Percentiles rank a stretch among this genome's conserved stretches.
Evolutionary conservation across 129 eudicot species (phyloP).

Genomic region (Chrysanthemum lavandulifolium): DNA sequence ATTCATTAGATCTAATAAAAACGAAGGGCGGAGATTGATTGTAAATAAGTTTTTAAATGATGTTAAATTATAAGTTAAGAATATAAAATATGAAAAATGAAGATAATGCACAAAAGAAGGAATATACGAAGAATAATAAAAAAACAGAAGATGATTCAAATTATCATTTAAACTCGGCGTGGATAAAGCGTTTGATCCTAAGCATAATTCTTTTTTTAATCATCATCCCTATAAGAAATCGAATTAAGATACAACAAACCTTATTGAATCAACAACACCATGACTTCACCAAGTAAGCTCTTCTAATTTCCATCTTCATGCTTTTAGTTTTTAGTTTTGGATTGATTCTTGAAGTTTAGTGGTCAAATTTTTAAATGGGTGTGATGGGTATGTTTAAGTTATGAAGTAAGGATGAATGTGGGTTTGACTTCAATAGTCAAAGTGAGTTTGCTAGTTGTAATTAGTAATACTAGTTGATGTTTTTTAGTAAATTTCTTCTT

Average conservation of each 20-base stretch:
- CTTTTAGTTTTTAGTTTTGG: neutral
- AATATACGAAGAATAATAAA: slow-evolving; percentile 15
- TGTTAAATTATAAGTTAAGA: too few species aligned
- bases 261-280: slow-evolving; percentile 4
- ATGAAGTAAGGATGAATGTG: neutral
- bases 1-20: too few species aligned
- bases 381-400: too few species aligned
- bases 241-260: too few species aligned
- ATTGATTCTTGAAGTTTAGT: slow-evolving; percentile 4
- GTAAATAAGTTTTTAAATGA: too few species aligned
- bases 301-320: neutral
- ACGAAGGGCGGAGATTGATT: too few species aligned
- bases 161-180: slow-evolving; percentile 25
- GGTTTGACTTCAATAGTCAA: slow-evolving; percentile 23
- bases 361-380: neutral
- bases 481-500: too few species aligned
- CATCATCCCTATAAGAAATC: slow-evolving; percentile 10
- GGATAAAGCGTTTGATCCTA: slow-evolving; percentile 2
- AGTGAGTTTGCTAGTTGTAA: neutral
- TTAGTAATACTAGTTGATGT: neutral
- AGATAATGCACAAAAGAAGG: slow-evolving; percentile 3
- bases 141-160: slow-evolving; percentile 16
- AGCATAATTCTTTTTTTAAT: neutral
- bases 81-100: too few species aligned
- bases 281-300: slow-evolving; percentile 37